Percentiles rank a stretch among this genome's conserved stretches.
Conservation (phyloP, 2,329 filamentous ascomycete species). For the Monosporascus sp. region DNA sequence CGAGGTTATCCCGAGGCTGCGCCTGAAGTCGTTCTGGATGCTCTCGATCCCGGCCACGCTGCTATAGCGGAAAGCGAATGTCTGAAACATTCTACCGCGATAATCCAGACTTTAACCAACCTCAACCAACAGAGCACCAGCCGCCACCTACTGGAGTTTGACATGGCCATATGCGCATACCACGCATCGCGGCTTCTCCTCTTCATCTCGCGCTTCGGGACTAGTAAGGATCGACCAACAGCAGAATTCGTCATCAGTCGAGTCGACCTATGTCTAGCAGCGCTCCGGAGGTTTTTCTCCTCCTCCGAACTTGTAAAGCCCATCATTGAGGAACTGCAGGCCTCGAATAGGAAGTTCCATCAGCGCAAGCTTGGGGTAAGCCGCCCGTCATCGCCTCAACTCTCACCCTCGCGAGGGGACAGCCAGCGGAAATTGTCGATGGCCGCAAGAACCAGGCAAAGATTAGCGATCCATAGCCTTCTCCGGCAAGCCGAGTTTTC, state of each 20-base stretch:
- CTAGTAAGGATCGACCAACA: conserved; percentile 5
- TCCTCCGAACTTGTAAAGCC: conserved; percentile 17
- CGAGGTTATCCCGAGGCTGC: conserved; percentile 8
- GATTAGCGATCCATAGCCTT: conserved; percentile 25
- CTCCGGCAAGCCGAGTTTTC: conserved; percentile 14
- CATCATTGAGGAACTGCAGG: conserved; percentile 22
- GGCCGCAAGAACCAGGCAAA: conserved; percentile 15
- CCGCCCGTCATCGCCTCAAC: background rate
- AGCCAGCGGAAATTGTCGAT: conserved; percentile 10
- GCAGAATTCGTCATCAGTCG: conserved; percentile 21
- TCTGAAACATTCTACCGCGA: conserved; percentile 2
- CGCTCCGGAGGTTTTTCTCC: conserved; percentile 19
- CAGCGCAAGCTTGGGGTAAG: background rate
- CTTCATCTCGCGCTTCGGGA: conserved; percentile 18
- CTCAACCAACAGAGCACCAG: conserved; percentile 13
- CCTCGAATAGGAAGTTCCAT: conserved; percentile 13
- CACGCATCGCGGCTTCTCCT: conserved; percentile 16
- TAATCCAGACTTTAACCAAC: conserved; percentile 11
- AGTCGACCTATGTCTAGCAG: conserved; percentile 21
- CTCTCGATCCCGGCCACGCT: background rate
- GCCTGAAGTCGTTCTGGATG: background rate
- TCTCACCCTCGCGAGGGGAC: conserved; percentile 3
- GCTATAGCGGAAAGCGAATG: conserved; percentile 1
- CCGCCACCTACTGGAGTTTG: conserved; percentile 12
- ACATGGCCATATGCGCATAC: conserved; percentile 17